Conservation (phyloP, 768 basidiomycete species). For the Cantharellus cinnabarinus region DNA sequence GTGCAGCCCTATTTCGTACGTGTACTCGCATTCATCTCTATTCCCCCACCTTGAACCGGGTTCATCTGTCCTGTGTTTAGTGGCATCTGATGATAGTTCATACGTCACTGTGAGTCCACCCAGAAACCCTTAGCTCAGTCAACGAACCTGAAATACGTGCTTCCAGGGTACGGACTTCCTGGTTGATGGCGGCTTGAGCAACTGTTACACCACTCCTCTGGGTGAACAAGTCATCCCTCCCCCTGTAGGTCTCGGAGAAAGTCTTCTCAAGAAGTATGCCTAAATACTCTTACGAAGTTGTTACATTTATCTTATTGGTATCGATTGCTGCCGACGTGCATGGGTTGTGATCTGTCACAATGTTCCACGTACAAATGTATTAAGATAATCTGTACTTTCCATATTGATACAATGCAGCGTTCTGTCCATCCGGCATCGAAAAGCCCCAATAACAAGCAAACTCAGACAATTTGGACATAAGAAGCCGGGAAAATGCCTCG, state of each 20-base stretch:
- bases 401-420: no score
- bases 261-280: background rate
- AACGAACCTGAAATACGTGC: no score
- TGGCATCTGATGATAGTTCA: slow-evolving; percentile 88
- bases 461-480: slow-evolving; percentile 9
- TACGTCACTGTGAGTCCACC: slow-evolving; percentile 61
- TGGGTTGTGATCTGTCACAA: no score
- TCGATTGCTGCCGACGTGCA: no score
- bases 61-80: slow-evolving; percentile 17
- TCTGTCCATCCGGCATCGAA: background rate
- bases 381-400: no score
- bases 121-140: no score
- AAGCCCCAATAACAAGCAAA: background rate
- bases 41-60: slow-evolving; percentile 5
- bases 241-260: slow-evolving; percentile 35
- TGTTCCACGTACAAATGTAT: no score
- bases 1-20: slow-evolving; percentile 81
- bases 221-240: slow-evolving; percentile 57
- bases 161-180: slow-evolving; percentile 72
- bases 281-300: background rate
- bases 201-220: slow-evolving; percentile 78
- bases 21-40: slow-evolving; percentile 12
- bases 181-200: slow-evolving; percentile 85
- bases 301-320: no score
- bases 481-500: slow-evolving; percentile 19